Evolutionary conservation across 1,139 yeast genomes (phyloP).

Genomic region (Yarrowia galli): DNA sequence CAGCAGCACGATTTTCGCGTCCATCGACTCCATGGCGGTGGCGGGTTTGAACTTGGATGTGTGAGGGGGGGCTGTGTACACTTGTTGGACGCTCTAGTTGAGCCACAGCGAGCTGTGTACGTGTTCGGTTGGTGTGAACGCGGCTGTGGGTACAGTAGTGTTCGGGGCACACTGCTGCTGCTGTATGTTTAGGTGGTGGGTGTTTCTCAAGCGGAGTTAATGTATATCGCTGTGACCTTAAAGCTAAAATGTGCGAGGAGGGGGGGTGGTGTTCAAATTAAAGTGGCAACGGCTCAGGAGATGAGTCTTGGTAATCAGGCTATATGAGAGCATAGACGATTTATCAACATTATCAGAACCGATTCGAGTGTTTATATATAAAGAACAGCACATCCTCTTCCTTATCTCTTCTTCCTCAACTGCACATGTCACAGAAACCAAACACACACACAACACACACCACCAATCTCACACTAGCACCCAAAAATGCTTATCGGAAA

Average conservation of each 20-base stretch:
- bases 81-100: conserved; percentile 3
- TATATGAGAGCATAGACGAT: too few species aligned
- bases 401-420: background rate
- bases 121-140: background rate
- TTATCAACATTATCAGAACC: too few species aligned
- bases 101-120: conserved; percentile 14
- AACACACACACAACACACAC: too few species aligned
- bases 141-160: background rate
- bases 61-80: background rate
- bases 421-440: too few species aligned
- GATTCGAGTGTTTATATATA: background rate
- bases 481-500: conserved; percentile 5
- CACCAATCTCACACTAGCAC: background rate
- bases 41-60: background rate
- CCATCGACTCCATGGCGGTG: conserved; percentile 42
- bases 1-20: conserved; percentile 52
- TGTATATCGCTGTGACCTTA: conserved; percentile 36
- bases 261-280: conserved; percentile 6
- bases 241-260: conserved; percentile 1
- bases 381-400: background rate
- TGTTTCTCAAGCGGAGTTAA: conserved; percentile 13
- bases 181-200: conserved; percentile 21
- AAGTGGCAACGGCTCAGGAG: conserved; percentile 15
- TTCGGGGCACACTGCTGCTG: conserved; percentile 1
- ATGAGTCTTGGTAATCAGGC: too few species aligned